Conservation (phyloP, 139 green algal genomes). For the Nannochloris sp. region DNA sequence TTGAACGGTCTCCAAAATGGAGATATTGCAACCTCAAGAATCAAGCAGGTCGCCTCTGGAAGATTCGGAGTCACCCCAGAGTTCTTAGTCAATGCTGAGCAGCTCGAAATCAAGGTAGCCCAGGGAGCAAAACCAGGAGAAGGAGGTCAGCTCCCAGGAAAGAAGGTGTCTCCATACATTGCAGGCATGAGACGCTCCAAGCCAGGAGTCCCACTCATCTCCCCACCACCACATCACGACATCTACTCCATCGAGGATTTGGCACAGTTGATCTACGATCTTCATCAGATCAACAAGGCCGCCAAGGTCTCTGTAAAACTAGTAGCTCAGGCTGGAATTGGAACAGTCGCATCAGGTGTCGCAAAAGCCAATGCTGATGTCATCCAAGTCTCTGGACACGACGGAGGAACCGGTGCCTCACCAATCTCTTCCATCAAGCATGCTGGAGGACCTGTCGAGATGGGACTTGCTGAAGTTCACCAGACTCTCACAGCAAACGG, state of each 20-base stretch:
- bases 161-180: slow-evolving; percentile 97
- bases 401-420: slow-evolving; percentile 93
- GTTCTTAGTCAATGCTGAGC: slow-evolving; percentile 95
- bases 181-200: slow-evolving; percentile 88
- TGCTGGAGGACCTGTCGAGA: slow-evolving; percentile 92
- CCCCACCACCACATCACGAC: slow-evolving; percentile 96
- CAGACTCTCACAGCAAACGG: slow-evolving; percentile 81
- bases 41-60: slow-evolving; percentile 95
- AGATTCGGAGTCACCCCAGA: slow-evolving; percentile 96
- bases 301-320: slow-evolving; percentile 97
- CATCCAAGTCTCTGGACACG: slow-evolving; percentile 91
- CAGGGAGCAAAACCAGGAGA: slow-evolving; percentile 89
- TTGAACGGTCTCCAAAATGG: slow-evolving; percentile 85
- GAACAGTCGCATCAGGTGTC: slow-evolving; percentile 90
- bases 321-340: slow-evolving; percentile 95
- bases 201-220: slow-evolving; percentile 96
- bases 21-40: slow-evolving; percentile 86
- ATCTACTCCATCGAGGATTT: slow-evolving; percentile 99
- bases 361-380: slow-evolving; percentile 98
- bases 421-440: slow-evolving; percentile 99
- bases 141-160: slow-evolving; percentile 92
- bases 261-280: slow-evolving; percentile 97
- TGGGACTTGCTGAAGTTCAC: slow-evolving; percentile 83
- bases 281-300: slow-evolving; percentile 73
- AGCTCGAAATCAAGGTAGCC: slow-evolving; percentile 99